These are phyloP conservation scores for Xenoacremonium recifei DNA, from an alignment of 2,329 filamentous ascomycete species.

Conservation along the genomic window DNA sequence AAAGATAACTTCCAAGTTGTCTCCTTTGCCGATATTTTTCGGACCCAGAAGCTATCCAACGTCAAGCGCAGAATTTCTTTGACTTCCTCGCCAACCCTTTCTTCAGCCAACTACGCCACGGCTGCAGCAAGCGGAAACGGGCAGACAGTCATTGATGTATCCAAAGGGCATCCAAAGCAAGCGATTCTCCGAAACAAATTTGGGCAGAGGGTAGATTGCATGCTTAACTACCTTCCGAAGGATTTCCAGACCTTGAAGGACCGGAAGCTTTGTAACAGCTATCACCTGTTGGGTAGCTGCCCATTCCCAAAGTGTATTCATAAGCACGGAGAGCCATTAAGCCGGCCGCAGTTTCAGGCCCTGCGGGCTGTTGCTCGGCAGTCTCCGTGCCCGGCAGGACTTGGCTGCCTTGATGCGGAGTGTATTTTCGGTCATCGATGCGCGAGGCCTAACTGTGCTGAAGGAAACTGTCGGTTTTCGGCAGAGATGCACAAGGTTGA, in stretches of 20 bases:
- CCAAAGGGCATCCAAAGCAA: not conserved
- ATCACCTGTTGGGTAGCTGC: conserved; percentile 28
- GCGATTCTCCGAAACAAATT: conserved; percentile 19
- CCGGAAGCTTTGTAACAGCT: conserved; percentile 32
- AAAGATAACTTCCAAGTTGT: conserved; percentile 24
- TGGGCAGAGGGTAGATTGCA: conserved; percentile 29
- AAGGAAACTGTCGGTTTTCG: conserved; percentile 14
- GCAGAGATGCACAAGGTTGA: conserved; percentile 19
- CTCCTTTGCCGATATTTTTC: conserved; percentile 24
- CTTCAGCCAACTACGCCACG: conserved; percentile 15
- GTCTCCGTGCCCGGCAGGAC: conserved; percentile 24
- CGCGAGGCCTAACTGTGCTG: conserved; percentile 9
- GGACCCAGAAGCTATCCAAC: conserved; percentile 22
- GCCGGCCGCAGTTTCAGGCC: conserved; percentile 18
- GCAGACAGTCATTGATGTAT: not conserved
- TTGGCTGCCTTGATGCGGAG: conserved; percentile 23
- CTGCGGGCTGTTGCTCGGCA: conserved; percentile 30
- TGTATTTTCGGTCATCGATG: conserved; percentile 23
- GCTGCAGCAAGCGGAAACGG: conserved; percentile 5
- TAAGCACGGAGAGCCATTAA: conserved; percentile 23
- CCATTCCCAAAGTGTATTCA: conserved; percentile 22
- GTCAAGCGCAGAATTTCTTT: conserved; percentile 5
- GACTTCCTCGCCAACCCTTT: conserved; percentile 10
- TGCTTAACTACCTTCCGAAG: conserved; percentile 14
- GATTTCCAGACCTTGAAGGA: conserved; percentile 24